phyloP scores from a whole-genome alignment of 169 alveolate genomes.

The Eimeria sp. region DNA sequence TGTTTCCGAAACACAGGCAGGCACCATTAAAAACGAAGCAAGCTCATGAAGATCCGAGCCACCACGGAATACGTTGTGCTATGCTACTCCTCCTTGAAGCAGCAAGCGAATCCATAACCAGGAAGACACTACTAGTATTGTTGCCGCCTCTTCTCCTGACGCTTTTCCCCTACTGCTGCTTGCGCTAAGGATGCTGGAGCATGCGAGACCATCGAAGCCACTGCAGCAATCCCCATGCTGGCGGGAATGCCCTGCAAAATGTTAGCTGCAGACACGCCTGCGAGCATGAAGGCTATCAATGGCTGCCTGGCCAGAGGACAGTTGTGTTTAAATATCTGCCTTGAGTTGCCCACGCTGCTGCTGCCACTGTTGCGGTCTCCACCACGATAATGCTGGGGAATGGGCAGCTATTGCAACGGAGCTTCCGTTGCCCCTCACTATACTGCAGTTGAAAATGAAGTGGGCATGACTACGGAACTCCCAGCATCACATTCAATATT shows the following conservation, averaged over 20 bases:
- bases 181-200: not conserved
- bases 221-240: slow-evolving; percentile 31
- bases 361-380: not conserved
- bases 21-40: not conserved
- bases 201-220: not conserved
- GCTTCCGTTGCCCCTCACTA: not conserved
- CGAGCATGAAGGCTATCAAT: not conserved
- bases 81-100: not conserved
- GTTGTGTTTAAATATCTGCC: not conserved
- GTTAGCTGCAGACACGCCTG: not conserved
- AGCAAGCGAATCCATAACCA: not conserved
- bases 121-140: not conserved
- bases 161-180: not conserved
- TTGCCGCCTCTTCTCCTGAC: not conserved
- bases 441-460: not conserved
- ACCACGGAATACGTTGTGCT: not conserved
- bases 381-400: not conserved
- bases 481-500: not conserved
- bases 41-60: not conserved
- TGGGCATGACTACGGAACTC: not conserved
- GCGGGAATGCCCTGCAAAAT: not conserved
- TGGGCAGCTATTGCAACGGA: not conserved
- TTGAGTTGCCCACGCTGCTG: slow-evolving; percentile 5
- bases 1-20: not conserved
- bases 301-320: not conserved